Conservation (phyloP, 768 basidiomycete genomes). For the Leccinum truebloodii region DNA sequence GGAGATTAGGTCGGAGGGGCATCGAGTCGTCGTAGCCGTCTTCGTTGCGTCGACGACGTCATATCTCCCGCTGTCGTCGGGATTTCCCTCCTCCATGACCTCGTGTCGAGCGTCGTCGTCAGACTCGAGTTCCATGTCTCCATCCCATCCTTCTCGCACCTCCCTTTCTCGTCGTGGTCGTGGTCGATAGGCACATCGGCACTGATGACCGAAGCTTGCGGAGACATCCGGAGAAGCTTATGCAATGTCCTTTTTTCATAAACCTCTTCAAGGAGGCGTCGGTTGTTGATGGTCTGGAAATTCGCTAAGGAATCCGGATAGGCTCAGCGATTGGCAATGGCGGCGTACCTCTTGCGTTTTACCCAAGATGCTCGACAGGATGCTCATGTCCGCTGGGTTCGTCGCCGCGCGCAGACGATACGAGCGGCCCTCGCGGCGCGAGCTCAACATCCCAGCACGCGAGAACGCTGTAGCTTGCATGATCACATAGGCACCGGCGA, state of each 20-base stretch:
- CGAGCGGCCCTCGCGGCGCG: conserved; percentile 53
- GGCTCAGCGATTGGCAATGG: background rate
- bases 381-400: conserved; percentile 69
- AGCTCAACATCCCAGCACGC: conserved; percentile 60
- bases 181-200: conserved; percentile 22
- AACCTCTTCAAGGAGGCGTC: conserved; percentile 66
- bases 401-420: conserved; percentile 44
- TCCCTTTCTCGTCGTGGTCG: conserved; percentile 18
- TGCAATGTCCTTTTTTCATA: conserved; percentile 63
- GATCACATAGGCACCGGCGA: conserved; percentile 79
- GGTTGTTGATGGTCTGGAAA: conserved; percentile 71
- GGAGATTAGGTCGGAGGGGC: too few species aligned
- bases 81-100: too few species aligned
- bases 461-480: conserved; percentile 74
- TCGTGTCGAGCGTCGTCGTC: too few species aligned
- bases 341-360: conserved; percentile 78
- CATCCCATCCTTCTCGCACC: conserved; percentile 42
- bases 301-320: conserved; percentile 5
- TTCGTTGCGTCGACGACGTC: too few species aligned
- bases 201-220: conserved; percentile 17
- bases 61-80: too few species aligned
- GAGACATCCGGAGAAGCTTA: conserved; percentile 48
- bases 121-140: conserved; percentile 35
- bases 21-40: too few species aligned
- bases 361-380: conserved; percentile 77